Evolutionary conservation across 1,284 basidiomycete genomes (phyloP), one percentile per base, ranked within the genome.

Genomic region (Amylostereum chailletii): DNA sequence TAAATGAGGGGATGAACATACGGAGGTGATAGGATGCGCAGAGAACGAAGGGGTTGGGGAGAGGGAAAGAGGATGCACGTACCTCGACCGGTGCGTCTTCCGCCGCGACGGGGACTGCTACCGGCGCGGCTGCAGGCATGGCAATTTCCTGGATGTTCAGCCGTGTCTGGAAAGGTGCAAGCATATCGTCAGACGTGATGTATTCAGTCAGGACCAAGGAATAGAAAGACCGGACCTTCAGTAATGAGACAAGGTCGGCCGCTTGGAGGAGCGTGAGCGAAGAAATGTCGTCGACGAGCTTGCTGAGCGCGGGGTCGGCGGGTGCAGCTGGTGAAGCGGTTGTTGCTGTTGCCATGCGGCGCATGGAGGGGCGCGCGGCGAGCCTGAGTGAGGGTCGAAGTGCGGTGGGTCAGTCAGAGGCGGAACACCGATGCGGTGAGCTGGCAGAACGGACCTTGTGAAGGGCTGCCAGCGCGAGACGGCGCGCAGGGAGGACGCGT

Each of bases 101-200:
- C 26, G 76, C 72, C 19, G 80, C 75, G 2, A 78, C 68, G 2
- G 77, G 70, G 2, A 78, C 76, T 3, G 82, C 71, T 1, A 82
- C 74, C 3, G 85, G 77, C 5, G 86, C 72, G 1, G 90, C 83
- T 38, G 88, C 72, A 37, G 94, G 94, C 80, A 97, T 85, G 32
- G 94, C 93, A 63, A 99, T 91, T 71, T 99, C 96, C 68, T 94
- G 91, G 58, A 99, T 99, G 69, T 99, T 99, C 53, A 99, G 70
- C 55, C 90, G 85, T 51, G 90, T 79, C 94, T 96, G 42, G 4
- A 31, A 54, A 7, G 34, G 40, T 5, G 29, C n/a, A 46, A 27
- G 9, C 2, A 37, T 31, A 6, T 34, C n/a, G 42, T 19, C 41
- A 33, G 49, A 49, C 27, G 11, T 10, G 50, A 46, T 30, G 31